phyloP scores from a whole-genome alignment of 2,329 filamentous ascomycete species.

The Fusarium nisikadoi region DNA sequence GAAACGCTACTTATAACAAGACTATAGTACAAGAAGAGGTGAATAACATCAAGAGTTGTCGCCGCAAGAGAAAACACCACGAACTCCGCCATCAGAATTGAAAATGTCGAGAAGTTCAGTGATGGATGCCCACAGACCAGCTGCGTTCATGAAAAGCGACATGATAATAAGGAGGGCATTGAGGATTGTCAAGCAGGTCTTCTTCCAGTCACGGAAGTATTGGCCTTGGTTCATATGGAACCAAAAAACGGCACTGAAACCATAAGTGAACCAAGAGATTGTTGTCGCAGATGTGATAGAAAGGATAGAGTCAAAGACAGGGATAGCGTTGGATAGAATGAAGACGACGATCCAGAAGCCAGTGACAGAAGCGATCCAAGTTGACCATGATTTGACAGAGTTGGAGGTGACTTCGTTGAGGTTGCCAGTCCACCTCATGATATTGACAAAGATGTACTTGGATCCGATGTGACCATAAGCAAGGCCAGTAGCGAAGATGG shows the following conservation, averaged over 20 bases:
- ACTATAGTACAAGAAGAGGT: neutral
- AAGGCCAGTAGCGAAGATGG: constrained; percentile 39
- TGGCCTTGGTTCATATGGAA: constrained; percentile 36
- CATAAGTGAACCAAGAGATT: constrained; percentile 44
- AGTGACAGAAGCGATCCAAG: constrained; percentile 41
- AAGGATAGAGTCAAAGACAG: constrained; percentile 45
- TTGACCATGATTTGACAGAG: constrained; percentile 41
- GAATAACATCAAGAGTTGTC: constrained; percentile 23
- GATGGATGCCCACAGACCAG: constrained; percentile 42
- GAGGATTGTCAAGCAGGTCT: constrained; percentile 29
- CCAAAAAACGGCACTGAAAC: constrained; percentile 43
- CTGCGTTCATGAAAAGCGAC: constrained; percentile 42
- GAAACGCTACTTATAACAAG: neutral
- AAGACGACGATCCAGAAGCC: constrained; percentile 43
- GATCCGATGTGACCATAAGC: constrained; percentile 42
- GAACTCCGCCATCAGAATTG: constrained; percentile 21
- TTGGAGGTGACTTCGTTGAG: constrained; percentile 34
- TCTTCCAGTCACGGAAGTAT: constrained; percentile 39
- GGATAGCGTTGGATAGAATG: constrained; percentile 45
- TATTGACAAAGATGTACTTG: constrained; percentile 42
- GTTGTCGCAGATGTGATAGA: constrained; percentile 44
- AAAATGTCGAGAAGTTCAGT: constrained; percentile 41
- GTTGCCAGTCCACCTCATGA: constrained; percentile 31
- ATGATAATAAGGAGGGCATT: constrained; percentile 37
- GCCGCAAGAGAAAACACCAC: constrained; percentile 40